These are phyloP conservation scores for Cercophora sp. DNA, from an alignment of 495 filamentous ascomycete species.

Conservation along the genomic window DNA sequence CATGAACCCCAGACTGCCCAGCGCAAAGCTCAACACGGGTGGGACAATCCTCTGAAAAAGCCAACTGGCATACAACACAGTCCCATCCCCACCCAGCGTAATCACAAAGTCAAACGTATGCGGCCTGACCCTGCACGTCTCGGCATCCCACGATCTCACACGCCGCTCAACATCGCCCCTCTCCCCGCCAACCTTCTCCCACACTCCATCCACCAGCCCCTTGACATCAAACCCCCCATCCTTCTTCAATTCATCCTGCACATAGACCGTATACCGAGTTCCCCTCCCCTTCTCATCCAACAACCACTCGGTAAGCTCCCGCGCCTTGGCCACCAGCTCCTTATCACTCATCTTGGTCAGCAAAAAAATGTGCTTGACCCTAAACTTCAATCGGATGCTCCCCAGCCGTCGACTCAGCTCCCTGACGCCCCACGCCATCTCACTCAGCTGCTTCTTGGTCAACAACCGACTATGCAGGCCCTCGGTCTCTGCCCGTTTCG, in stretches of 20 bases:
- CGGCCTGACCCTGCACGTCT: conserved; percentile 70
- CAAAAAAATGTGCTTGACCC: conserved; percentile 77
- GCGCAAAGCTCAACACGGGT: conserved; percentile 83
- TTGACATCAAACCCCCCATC: conserved; percentile 67
- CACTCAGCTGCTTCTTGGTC: conserved; percentile 87
- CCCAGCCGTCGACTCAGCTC: conserved; percentile 83
- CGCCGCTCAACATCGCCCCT: conserved; percentile 50
- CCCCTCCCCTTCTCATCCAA: conserved; percentile 64
- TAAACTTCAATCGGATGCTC: conserved; percentile 71
- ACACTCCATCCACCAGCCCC: conserved; percentile 52
- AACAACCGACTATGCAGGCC: conserved; percentile 54
- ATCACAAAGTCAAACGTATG: conserved; percentile 92
- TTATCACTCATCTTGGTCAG: conserved; percentile 86
- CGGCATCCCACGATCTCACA: conserved; percentile 76
- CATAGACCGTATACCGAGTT: conserved; percentile 68
- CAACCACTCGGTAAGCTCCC: conserved; percentile 80
- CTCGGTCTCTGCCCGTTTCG: not conserved
- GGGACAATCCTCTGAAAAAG: conserved; percentile 96
- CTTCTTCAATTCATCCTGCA: conserved; percentile 68
- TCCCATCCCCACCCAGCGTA: conserved; percentile 94
- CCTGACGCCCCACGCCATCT: conserved; percentile 94
- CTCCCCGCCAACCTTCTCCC: conserved; percentile 13
- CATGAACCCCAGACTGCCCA: conserved; percentile 90
- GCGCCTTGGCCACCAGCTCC: conserved; percentile 70
- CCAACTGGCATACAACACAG: conserved; percentile 93